phyloP scores from a whole-genome alignment of 768 basidiomycete species.

The Austroboletus festivus region DNA sequence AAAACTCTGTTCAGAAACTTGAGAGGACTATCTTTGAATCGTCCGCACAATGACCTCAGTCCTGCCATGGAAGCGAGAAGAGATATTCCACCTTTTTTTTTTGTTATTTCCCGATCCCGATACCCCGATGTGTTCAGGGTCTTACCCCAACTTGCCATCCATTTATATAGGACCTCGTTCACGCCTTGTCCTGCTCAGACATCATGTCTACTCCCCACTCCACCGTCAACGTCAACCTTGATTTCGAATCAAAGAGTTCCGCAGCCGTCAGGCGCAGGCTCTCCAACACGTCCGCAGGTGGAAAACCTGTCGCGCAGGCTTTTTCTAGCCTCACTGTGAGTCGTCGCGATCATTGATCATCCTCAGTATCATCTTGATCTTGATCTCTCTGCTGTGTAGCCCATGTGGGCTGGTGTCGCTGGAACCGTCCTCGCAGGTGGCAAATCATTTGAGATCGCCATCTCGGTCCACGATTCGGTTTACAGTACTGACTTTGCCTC shows the following conservation, averaged over 20 bases:
- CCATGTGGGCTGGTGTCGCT: slow-evolving; percentile 86
- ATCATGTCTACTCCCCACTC: slow-evolving; percentile 50
- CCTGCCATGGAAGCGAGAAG: too few relatives aligned
- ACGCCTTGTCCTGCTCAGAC: slow-evolving; percentile 15
- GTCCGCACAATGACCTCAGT: slow-evolving; percentile 8
- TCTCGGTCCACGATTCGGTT: slow-evolving; percentile 82
- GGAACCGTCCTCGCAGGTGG: slow-evolving; percentile 58
- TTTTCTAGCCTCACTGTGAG: slow-evolving; percentile 68
- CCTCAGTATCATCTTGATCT: slow-evolving; percentile 6
- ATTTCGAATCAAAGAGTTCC: slow-evolving; percentile 65
- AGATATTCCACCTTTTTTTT: too few relatives aligned
- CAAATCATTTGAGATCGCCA: slow-evolving; percentile 64
- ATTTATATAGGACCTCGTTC: slow-evolving; percentile 34
- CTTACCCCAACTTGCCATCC: background rate
- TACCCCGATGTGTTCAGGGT: slow-evolving; percentile 26
- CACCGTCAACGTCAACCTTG: slow-evolving; percentile 25
- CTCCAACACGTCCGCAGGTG: slow-evolving; percentile 48
- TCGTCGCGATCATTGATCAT: slow-evolving; percentile 8
- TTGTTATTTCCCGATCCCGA: too few relatives aligned
- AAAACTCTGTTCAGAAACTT: slow-evolving; percentile 22
- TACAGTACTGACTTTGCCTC: slow-evolving; percentile 80
- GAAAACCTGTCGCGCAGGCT: slow-evolving; percentile 52
- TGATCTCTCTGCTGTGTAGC: slow-evolving; percentile 44
- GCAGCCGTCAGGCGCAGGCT: slow-evolving; percentile 64
- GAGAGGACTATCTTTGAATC: too few relatives aligned